Base-by-base conservation (phyloP, 371 early-diverging fungal species). In the Mortierella sp. region DNA sequence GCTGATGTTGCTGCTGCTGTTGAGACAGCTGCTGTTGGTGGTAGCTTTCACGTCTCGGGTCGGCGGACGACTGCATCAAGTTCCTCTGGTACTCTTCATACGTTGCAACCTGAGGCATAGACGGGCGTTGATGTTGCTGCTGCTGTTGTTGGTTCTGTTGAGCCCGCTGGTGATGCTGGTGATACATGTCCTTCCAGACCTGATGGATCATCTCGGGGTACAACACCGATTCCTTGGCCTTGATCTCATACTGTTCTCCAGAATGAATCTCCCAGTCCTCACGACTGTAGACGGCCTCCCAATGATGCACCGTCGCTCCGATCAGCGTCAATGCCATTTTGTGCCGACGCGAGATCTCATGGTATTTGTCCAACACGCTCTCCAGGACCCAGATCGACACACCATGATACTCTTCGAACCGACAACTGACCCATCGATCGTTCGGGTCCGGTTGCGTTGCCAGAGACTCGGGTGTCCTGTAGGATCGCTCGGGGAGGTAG, bases 321-420 rank as follows among this genome's bases (percentile, higher is more conserved):
- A 74, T 58, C 16, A 84, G 58, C 13, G 84, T 84, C 76, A 84
- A 50, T 0, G 84, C 80, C 84, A 84, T 84, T 52, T 80, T 83
- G 68, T 83, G 76, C 47, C 72, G 63, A 5, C 54, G 75, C 28
- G 81, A 52, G 31, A 84, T 57, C 31, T 78, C 80, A 14, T 52
- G 78, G 71, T 84, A 84, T 55, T 70, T 77, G 16, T 72, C 76
- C 70, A 80, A 42, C 4, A 78, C 78, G 3, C 60, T 72, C 77
- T 81, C 80, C 2, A 74, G 68, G 4, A 84, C 81, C 84, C 84
- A 84, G 52, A 84, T 47, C 19, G 75, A 80, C 58, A 80, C 54
- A 1, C 77, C 80, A 19, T n/a, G 80, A 52, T 80, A 84, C 28
- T 84, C 81, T 38, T 78, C 68, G 31, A 84, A 84, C 58, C 63